phyloP scores from a whole-genome alignment of 2,329 filamentous ascomycete genomes.

The Dothiorella sarmentorum region DNA sequence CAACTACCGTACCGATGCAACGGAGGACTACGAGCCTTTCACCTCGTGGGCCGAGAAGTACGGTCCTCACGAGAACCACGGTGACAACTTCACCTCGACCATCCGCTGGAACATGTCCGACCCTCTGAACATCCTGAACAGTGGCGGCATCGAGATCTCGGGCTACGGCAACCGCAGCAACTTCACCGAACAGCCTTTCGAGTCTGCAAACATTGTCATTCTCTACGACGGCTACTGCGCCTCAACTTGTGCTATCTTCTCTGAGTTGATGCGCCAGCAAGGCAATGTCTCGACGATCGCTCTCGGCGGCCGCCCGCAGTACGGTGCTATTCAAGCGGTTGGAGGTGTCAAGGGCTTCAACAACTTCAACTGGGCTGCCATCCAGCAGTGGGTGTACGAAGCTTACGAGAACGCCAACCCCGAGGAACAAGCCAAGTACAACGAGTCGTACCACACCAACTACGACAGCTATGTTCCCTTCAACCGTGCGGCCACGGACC shows the following conservation, averaged over 20 bases:
- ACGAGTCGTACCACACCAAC: constrained; percentile 27
- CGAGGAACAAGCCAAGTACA: constrained; percentile 26
- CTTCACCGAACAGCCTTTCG: constrained; percentile 54
- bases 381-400: constrained; percentile 27
- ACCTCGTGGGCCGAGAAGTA: constrained; percentile 44
- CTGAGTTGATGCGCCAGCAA: constrained; percentile 52
- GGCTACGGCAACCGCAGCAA: constrained; percentile 37
- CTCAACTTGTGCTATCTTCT: constrained; percentile 57
- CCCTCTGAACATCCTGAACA: constrained; percentile 27
- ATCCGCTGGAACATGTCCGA: constrained; percentile 37
- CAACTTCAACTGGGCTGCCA: constrained; percentile 33
- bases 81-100: constrained; percentile 41
- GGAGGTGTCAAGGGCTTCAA: constrained; percentile 53
- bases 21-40: constrained; percentile 50
- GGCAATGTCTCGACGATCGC: constrained; percentile 54
- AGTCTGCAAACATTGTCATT: constrained; percentile 49
- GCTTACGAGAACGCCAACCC: constrained; percentile 23
- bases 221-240: constrained; percentile 59
- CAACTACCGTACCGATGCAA: constrained; percentile 47
- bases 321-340: constrained; percentile 52
- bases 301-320: constrained; percentile 48
- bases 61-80: constrained; percentile 32
- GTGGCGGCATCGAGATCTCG: constrained; percentile 37
- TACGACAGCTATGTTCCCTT: constrained; percentile 30
- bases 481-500: constrained; percentile 24